Percentiles rank a stretch among this genome's conserved stretches.
Conservation (phyloP, 2,329 filamentous ascomycete genomes). For the Fusarium tanahbumbuense region DNA sequence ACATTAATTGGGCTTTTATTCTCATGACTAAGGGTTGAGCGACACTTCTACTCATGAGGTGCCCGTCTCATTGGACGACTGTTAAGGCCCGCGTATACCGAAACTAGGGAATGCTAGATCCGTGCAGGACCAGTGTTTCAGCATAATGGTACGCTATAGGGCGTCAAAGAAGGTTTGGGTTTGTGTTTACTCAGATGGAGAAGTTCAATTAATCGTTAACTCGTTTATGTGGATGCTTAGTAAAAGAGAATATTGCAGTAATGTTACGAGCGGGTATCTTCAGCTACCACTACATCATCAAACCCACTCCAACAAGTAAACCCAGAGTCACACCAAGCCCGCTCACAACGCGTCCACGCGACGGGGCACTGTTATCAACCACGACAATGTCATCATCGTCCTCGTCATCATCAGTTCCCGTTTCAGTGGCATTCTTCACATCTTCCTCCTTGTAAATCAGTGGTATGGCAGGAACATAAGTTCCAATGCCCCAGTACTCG, state of each 20-base stretch:
- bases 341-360: neutral
- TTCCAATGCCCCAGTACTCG: neutral
- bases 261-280: neutral
- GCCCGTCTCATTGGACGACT: neutral
- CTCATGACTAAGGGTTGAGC: neutral
- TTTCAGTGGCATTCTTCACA: neutral
- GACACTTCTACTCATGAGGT: no score
- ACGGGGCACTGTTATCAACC: neutral
- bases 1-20: neutral
- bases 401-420: neutral
- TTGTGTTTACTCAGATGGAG: no score
- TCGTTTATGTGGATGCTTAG: neutral
- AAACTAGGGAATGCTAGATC: neutral
- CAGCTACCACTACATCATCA: neutral
- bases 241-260: neutral
- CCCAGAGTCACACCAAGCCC: neutral
- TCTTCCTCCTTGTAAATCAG: neutral
- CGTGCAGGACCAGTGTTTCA: neutral
- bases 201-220: neutral
- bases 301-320: neutral
- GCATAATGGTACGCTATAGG: neutral
- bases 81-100: neutral
- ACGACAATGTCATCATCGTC: neutral
- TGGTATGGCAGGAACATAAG: neutral
- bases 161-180: neutral